These are phyloP conservation scores for Heliosperma pusillum DNA, from an alignment of 148 eudicot species.

Conservation along the genomic window DNA sequence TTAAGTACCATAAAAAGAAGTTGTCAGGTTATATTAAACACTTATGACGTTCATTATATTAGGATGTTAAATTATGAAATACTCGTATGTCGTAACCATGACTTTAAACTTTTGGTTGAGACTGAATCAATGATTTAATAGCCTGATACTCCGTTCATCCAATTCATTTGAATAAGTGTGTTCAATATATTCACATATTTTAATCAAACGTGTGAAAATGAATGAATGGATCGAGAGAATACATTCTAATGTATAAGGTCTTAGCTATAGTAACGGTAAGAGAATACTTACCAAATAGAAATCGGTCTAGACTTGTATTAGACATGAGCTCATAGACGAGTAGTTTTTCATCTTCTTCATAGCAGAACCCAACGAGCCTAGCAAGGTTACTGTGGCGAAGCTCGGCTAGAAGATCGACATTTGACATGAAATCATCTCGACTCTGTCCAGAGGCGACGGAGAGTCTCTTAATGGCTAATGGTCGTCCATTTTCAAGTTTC, in stretches of 20 bases:
- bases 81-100: no score
- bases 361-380: background rate
- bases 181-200: no score
- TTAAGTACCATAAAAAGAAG: no score
- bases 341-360: background rate
- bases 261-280: background rate
- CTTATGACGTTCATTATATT: no score
- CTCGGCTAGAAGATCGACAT: background rate
- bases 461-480: constrained; percentile 10
- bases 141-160: no score
- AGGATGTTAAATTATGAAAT: no score
- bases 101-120: no score
- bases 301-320: background rate
- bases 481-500: background rate
- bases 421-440: background rate
- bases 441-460: background rate
- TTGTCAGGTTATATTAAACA: background rate
- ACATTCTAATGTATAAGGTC: background rate
- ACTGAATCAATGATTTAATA: no score
- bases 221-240: no score
- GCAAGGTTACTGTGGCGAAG: constrained; percentile 8
- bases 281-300: background rate
- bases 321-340: background rate
- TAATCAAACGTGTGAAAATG: no score
- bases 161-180: background rate